Percentiles rank a stretch among this genome's conserved stretches.
Evolutionary conservation across 2,329 filamentous ascomycete species (phyloP).

Genomic region (Claviceps sp.): DNA sequence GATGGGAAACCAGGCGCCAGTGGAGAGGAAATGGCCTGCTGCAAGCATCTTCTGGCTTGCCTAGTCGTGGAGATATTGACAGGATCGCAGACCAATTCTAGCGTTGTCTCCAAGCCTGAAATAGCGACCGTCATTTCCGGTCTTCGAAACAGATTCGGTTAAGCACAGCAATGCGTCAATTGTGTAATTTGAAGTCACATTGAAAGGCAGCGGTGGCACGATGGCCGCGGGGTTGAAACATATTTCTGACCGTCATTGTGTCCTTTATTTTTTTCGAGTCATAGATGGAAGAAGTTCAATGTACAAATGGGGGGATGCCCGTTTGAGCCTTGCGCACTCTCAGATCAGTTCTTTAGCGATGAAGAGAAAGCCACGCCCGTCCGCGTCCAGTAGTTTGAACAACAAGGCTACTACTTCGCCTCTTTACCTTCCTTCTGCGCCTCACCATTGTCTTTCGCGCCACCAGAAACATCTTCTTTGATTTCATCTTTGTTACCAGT

Average conservation of each 20-base stretch:
- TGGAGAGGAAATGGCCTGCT: conserved; percentile 40
- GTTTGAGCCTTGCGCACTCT: not conserved
- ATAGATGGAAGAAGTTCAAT: not conserved
- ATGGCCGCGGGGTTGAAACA: not conserved
- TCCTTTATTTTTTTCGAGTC: not conserved
- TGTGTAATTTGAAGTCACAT: not conserved
- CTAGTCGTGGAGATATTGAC: conserved; percentile 56
- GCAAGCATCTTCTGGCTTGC: conserved; percentile 84
- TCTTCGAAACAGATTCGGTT: not conserved
- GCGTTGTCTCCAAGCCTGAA: conserved; percentile 46
- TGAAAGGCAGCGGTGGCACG: not conserved
- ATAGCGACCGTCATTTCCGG: conserved; percentile 55
- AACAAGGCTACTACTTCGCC: conserved; percentile 26
- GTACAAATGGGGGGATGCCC: not conserved
- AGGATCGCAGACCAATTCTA: conserved; percentile 42
- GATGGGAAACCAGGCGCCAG: not conserved
- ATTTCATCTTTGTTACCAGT: conserved; percentile 44
- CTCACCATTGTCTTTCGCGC: conserved; percentile 34
- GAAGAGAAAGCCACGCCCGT: not conserved
- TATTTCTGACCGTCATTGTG: not conserved
- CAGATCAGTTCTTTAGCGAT: not conserved
- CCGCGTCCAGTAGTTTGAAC: not conserved
- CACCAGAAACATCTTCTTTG: conserved; percentile 33
- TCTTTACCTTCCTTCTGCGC: conserved; percentile 47
- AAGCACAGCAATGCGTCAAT: not conserved